These are phyloP conservation scores for Scedosporium apiospermum DNA, from an alignment of 2,329 filamentous ascomycete genomes.

Conservation along the genomic window DNA sequence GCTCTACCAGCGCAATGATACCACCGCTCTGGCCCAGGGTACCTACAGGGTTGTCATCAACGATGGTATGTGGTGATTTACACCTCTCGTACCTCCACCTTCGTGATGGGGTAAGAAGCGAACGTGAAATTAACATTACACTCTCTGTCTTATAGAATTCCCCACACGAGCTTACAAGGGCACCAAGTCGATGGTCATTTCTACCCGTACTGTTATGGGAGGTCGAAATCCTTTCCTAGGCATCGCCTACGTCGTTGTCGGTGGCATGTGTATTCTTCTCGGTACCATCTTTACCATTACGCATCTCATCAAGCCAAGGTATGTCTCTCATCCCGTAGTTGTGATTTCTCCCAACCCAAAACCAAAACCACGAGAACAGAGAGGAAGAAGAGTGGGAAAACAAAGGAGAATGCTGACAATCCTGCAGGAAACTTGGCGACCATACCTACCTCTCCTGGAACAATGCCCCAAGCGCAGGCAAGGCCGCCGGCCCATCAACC, in stretches of 20 bases:
- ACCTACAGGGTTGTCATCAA: constrained; percentile 69
- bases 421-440: constrained; percentile 80
- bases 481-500: constrained; percentile 29
- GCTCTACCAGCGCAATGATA: constrained; percentile 75
- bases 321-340: constrained; percentile 12
- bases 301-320: constrained; percentile 86
- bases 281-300: constrained; percentile 82
- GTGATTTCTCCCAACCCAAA: background rate
- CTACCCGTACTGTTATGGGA: constrained; percentile 85
- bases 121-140: background rate
- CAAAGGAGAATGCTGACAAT: background rate
- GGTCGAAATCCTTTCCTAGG: constrained; percentile 93
- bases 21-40: constrained; percentile 54
- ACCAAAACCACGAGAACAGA: too few species aligned
- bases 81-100: background rate
- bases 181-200: constrained; percentile 82
- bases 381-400: too few species aligned
- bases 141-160: constrained; percentile 52
- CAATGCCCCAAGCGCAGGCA: constrained; percentile 38
- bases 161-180: constrained; percentile 69
- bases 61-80: constrained; percentile 52
- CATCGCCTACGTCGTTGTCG: constrained; percentile 91
- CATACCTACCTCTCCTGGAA: constrained; percentile 98
- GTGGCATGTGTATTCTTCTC: constrained; percentile 82
- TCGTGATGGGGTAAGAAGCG: background rate